Evolutionary conservation across 495 filamentous ascomycete genomes (phyloP), one percentile per base, ranked within the genome.

Genomic region (Hyaloscypha variabilis): DNA sequence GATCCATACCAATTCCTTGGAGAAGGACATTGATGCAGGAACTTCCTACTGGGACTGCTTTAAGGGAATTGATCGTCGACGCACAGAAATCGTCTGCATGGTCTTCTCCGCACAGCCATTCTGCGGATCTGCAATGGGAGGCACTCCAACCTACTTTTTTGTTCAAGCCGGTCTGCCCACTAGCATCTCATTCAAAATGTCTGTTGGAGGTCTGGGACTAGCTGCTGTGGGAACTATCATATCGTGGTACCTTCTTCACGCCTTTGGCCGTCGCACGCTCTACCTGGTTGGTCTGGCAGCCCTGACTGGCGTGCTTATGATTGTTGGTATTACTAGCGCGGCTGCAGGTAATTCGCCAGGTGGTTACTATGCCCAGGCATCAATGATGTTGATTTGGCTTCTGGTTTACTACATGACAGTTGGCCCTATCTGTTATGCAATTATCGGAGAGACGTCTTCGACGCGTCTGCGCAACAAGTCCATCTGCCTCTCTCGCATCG

Each of bases 21-120:
- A 91, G 70, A 67, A 77, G 25, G 77, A 88, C 62, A 77, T 87
- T 39, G 79, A 82, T 64, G 75, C 79, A 21, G 87, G 87, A 5
- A 83, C 81, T 62, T 79, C 76, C 58, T 90, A 89, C 69, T 55
- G 82, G 8, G 88, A 91, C 65, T 88, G 88, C 74, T 90, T 92
- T 78, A 85, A 77, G 56, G 87, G 88, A 39, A 81, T 82, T 46
- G 84, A 92, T 69, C 77, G 82, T 4, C 81, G 87, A 42, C 88
- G 90, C 39, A 93, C 90, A 6, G 87, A 90, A 67, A 89, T 91
- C 62, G 81, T 84, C 62, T 87, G 83, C 73, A 78, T 86, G 71
- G 81, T 83, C 58, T 94, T 88, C 86, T 79, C 85, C 11, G 88
- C 90, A 29, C 91, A 36, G 8, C 65, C 81, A 30, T 84, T 84